These are phyloP conservation scores for Harringtonia aguacate DNA, from an alignment of 2,329 filamentous ascomycete genomes.

Conservation along the genomic window DNA sequence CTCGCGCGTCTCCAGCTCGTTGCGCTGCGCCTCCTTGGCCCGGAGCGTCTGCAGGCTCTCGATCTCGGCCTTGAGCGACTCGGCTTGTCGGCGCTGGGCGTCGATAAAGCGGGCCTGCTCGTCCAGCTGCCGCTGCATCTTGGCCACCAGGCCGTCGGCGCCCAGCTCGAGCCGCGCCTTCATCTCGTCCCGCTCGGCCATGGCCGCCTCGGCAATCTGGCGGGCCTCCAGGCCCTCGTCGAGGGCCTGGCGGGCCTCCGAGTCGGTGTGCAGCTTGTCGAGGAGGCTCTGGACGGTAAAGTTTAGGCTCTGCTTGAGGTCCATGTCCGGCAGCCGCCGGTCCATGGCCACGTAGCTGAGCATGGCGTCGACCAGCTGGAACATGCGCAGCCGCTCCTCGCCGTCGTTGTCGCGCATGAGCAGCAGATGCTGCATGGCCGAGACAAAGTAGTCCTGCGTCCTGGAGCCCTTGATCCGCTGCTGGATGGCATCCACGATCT, in stretches of 20 bases:
- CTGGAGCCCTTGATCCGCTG: constrained; percentile 71
- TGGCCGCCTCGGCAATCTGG: constrained; percentile 88
- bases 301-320: constrained; percentile 93
- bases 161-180: constrained; percentile 78
- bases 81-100: constrained; percentile 74
- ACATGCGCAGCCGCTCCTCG: constrained; percentile 88
- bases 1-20: constrained; percentile 92
- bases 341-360: constrained; percentile 99
- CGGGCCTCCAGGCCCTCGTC: constrained; percentile 86
- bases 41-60: constrained; percentile 77
- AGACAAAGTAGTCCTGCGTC: constrained; percentile 91
- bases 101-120: constrained; percentile 88
- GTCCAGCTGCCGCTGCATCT: constrained; percentile 86
- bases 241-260: constrained; percentile 80
- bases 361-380: constrained; percentile 98
- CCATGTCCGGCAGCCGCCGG: constrained; percentile 86
- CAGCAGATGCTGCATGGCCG: constrained; percentile 87
- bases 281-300: constrained; percentile 93
- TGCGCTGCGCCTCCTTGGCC: constrained; percentile 83
- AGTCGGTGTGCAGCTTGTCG: constrained; percentile 93
- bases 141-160: constrained; percentile 85
- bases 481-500: constrained; percentile 92
- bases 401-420: constrained; percentile 85
- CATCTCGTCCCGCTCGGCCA: constrained; percentile 95
- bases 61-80: constrained; percentile 80